phyloP scores from a whole-genome alignment of 1,284 basidiomycete genomes.

The Irpex rosettiformis region DNA sequence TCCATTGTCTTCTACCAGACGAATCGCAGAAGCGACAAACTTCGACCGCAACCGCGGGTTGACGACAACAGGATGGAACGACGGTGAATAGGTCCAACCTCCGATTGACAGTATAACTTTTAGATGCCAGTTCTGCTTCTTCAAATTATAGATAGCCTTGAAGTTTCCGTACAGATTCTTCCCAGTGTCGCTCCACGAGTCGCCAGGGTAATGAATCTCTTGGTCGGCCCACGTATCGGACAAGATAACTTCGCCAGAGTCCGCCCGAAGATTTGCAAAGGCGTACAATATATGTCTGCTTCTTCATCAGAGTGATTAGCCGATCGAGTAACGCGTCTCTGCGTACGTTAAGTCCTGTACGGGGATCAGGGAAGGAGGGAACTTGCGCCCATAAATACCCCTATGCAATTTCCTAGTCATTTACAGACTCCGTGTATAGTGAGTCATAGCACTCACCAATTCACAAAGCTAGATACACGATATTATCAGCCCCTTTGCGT shows the following conservation, averaged over 20 bases:
- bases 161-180: slow-evolving; percentile 93
- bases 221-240: slow-evolving; percentile 94
- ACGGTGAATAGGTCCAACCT: slow-evolving; percentile 87
- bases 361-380: slow-evolving; percentile 79
- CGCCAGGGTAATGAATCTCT: slow-evolving; percentile 81
- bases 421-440: slow-evolving; percentile 1
- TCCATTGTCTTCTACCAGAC: slow-evolving; percentile 70
- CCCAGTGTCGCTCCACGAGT: slow-evolving; percentile 86
- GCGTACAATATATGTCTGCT: slow-evolving; percentile 79
- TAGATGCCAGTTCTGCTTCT: slow-evolving; percentile 83
- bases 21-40: slow-evolving; percentile 79
- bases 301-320: slow-evolving; percentile 9
- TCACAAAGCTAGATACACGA: slow-evolving; percentile 55
- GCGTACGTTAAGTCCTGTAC: slow-evolving; percentile 80
- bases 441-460: slow-evolving; percentile 47
- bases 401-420: slow-evolving; percentile 39
- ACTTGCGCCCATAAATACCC: slow-evolving; percentile 96
- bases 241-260: slow-evolving; percentile 82
- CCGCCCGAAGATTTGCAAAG: slow-evolving; percentile 83
- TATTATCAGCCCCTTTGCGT: slow-evolving; percentile 9
- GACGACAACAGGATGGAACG: slow-evolving; percentile 74
- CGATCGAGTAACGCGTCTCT: slow-evolving; percentile 11
- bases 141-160: slow-evolving; percentile 87
- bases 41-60: slow-evolving; percentile 57
- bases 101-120: slow-evolving; percentile 87